Evolutionary conservation across 805 yeast species (phyloP), one percentile per base, ranked within the genome.

Genomic region (Sungouiella thailandica): DNA sequence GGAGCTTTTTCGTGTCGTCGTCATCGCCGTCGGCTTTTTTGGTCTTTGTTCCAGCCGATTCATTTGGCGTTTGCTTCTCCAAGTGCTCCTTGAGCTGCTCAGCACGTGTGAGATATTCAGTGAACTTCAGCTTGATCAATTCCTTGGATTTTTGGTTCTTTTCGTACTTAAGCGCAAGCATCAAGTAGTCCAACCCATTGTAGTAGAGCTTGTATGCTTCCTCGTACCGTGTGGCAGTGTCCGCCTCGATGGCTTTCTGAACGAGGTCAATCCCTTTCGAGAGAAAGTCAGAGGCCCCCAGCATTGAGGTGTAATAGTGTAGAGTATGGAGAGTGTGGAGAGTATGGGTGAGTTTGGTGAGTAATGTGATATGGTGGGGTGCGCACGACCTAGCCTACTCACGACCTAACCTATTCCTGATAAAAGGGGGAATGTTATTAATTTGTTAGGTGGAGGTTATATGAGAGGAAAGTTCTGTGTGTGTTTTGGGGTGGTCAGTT

Each of bases 181-280:
- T 88, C 49, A 93, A 69, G 61, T 93, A 93, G 58, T 93, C 97
- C 36, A 93, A 68, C 2, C 97, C 97, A 50, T 84, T 84, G 65
- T 85, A 89, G 61, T 93, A 93, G 29, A 86, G 74, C 40, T 87
- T 84, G 59, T 90, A 90, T 0, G 98, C 97, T 47, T 93, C 97
- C 34, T 86, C 96, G 50, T 89, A 90, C 44, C 81, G 73, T 33
- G 90, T 81, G 16, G 88, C 88, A 12, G 86, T 78, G 56, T 93
- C 98, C 5, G 95, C 87, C 55, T 88, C 96, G 35, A 93, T 88
- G 16, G 98, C 98, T 58, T 82, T 83, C 55, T 88, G 95, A 13
- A 93, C 94, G 23, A 88, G 71, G 43, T 88, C 96, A 16, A 93
- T 88, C n/a, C 97, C 98, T 56, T 93, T 93, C 39, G 83, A 80